Conservation (phyloP, 139 green algal genomes). For the Tetraselmis striata region DNA sequence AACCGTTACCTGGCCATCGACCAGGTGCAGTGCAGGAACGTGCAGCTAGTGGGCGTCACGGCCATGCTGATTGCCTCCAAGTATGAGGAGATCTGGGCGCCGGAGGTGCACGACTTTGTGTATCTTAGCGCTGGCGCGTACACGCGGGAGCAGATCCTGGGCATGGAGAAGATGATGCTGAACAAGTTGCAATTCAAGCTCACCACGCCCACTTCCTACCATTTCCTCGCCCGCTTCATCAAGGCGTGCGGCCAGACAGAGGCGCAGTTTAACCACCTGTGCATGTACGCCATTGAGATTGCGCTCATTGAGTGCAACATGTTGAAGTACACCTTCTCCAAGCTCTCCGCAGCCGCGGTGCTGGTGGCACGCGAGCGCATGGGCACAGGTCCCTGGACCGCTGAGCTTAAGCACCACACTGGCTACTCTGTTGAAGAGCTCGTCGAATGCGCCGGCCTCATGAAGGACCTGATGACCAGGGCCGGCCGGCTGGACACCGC, state of each 20-base stretch:
- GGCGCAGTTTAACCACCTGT: conserved; percentile 37
- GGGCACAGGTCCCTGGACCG: conserved; percentile 28
- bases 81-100: conserved; percentile 99
- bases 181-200: conserved; percentile 92
- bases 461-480: conserved; percentile 67
- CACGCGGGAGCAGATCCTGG: conserved; percentile 85
- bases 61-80: conserved; percentile 96
- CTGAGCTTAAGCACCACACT: conserved; percentile 58
- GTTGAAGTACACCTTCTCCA: conserved; percentile 52
- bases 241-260: conserved; percentile 62
- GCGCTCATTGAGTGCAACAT: conserved; percentile 73
- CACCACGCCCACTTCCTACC: conserved; percentile 71
- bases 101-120: conserved; percentile 95
- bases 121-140: conserved; percentile 98
- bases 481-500: conserved; percentile 18
- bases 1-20: conserved; percentile 88
- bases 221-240: conserved; percentile 84
- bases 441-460: conserved; percentile 41
- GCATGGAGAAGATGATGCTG: conserved; percentile 95
- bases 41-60: conserved; percentile 96
- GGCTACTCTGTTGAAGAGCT: conserved; percentile 46
- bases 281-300: conserved; percentile 82
- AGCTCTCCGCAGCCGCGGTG: conserved; percentile 67
- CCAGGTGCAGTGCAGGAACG: conserved; percentile 80
- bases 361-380: conserved; percentile 59